Evolutionary conservation across 2,329 filamentous ascomycete species (phyloP).

Genomic region (Penicillium verrucosum): DNA sequence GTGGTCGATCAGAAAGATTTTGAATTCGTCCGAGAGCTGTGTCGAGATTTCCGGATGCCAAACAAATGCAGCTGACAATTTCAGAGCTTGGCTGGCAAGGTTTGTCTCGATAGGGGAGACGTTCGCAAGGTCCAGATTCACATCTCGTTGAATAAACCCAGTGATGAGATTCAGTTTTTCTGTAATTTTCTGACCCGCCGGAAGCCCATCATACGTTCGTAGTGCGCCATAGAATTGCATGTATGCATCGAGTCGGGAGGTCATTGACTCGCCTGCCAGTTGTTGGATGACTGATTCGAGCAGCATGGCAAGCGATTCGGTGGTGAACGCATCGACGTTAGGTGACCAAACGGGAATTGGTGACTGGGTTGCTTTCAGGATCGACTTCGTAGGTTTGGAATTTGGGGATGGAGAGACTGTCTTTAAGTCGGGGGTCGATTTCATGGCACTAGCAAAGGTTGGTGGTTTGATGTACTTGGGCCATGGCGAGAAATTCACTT

Average conservation of each 20-base stretch:
- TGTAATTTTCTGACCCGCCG: constrained; percentile 68
- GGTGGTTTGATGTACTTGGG: constrained; percentile 53
- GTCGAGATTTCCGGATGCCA: constrained; percentile 69
- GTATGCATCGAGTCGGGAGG: constrained; percentile 80
- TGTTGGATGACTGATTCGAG: constrained; percentile 80
- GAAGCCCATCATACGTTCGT: constrained; percentile 77
- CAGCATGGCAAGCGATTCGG: constrained; percentile 69
- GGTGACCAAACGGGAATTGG: constrained; percentile 42
- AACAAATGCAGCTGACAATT: constrained; percentile 72
- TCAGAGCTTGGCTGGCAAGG: constrained; percentile 73
- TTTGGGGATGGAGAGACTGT: constrained; percentile 50
- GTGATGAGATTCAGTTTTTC: constrained; percentile 73
- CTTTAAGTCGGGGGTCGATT: constrained; percentile 44
- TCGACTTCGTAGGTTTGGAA: constrained; percentile 63
- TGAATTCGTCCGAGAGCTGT: constrained; percentile 73
- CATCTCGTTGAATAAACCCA: constrained; percentile 80
- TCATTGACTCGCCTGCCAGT: constrained; percentile 69
- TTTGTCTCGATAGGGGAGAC: constrained; percentile 59
- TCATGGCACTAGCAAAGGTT: constrained; percentile 29
- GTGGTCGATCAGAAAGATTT: constrained; percentile 74
- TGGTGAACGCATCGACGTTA: constrained; percentile 47
- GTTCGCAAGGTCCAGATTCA: constrained; percentile 60
- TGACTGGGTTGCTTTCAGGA: constrained; percentile 67
- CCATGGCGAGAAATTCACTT: constrained; percentile 62
- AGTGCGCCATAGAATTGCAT: constrained; percentile 71